Conservation (phyloP, 345 rosid genomes). For the Combretum micranthum region DNA sequence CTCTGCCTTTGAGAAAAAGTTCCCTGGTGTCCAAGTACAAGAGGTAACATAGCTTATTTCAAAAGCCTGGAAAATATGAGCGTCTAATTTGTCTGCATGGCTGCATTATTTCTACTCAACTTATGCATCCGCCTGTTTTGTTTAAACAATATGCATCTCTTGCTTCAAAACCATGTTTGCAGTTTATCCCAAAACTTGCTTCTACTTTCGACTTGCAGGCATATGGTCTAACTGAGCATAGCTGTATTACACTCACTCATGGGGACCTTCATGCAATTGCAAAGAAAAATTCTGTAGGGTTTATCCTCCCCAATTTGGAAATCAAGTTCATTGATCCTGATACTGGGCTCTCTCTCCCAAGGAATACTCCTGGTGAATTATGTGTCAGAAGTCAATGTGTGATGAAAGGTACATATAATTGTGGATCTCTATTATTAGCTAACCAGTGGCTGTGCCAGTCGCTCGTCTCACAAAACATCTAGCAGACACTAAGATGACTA, state of each 20-base stretch:
- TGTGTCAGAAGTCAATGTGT: conserved; percentile 93
- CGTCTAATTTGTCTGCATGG: neutral
- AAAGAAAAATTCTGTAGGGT: conserved; percentile 86
- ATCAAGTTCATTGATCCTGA: conserved; percentile 85
- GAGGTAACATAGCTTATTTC: conserved; percentile 38
- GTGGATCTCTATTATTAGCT: too few species aligned
- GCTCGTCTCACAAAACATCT: too few species aligned
- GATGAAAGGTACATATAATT: conserved; percentile 50
- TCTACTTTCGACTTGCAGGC: conserved; percentile 34
- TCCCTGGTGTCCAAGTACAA: conserved; percentile 79
- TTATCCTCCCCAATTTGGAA: conserved; percentile 78
- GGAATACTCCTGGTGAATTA: conserved; percentile 67
- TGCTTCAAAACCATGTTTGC: too few species aligned
- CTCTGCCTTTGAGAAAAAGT: conserved; percentile 55
- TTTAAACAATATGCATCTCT: too few species aligned
- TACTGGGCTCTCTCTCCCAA: conserved; percentile 55
- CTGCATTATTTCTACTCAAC: too few species aligned
- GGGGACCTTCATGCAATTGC: conserved; percentile 62
- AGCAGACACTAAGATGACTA: too few species aligned
- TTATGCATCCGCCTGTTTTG: too few species aligned
- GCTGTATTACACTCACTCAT: conserved; percentile 85
- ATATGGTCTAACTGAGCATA: conserved; percentile 94
- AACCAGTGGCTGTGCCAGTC: too few species aligned
- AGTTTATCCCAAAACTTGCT: neutral
- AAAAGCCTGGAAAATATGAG: neutral